Conservation (phyloP, 805 yeast genomes). For the Candida xiaguanensis region DNA sequence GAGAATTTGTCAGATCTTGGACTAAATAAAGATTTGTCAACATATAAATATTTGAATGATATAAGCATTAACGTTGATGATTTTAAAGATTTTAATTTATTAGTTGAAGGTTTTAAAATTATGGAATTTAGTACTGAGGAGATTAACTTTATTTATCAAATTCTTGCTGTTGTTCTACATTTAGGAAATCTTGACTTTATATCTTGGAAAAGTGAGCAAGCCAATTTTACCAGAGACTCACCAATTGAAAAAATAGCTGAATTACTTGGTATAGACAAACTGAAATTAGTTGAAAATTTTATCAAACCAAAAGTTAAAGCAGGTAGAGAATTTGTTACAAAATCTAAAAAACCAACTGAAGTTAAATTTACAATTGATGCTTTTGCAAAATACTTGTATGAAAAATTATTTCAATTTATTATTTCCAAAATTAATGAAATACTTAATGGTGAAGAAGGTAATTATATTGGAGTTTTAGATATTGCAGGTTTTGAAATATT, state of each 20-base stretch:
- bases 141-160: conserved; percentile 53
- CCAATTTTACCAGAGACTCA: conserved; percentile 51
- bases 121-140: conserved; percentile 66
- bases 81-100: conserved; percentile 55
- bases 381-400: conserved; percentile 81
- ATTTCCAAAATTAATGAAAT: conserved; percentile 73
- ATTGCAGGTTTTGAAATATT: conserved; percentile 64
- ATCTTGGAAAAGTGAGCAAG: conserved; percentile 71
- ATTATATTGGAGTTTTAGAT: conserved; percentile 55
- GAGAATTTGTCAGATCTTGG: conserved; percentile 46
- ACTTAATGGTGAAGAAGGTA: conserved; percentile 31
- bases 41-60: conserved; percentile 51
- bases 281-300: conserved; percentile 53
- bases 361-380: conserved; percentile 83
- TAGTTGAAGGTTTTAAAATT: conserved; percentile 63
- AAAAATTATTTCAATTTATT: conserved; percentile 72
- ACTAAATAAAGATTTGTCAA: conserved; percentile 33
- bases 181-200: conserved; percentile 81
- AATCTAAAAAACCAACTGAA: conserved; percentile 73
- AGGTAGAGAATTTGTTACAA: conserved; percentile 81
- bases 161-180: conserved; percentile 74
- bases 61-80: conserved; percentile 68
- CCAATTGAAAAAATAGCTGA: conserved; percentile 51
- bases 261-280: conserved; percentile 59
- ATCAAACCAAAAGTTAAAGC: conserved; percentile 84